Percentiles rank a stretch among this genome's conserved stretches.
These are phyloP conservation scores for Xylaria longipes DNA, from an alignment of 495 filamentous ascomycete species.

Conservation along the genomic window DNA sequence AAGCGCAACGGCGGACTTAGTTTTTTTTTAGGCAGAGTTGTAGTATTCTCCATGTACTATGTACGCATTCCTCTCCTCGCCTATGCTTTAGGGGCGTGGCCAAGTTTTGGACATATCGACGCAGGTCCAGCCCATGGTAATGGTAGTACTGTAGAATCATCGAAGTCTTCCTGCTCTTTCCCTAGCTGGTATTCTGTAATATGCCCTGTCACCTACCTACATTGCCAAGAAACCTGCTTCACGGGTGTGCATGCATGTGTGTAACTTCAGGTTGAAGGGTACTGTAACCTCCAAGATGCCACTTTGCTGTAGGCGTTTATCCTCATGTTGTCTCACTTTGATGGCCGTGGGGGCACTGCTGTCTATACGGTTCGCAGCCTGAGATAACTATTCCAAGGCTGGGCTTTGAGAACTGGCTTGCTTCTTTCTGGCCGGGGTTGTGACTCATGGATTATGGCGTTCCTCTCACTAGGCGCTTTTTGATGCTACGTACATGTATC, in stretches of 20 bases:
- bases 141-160: neutral
- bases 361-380: neutral
- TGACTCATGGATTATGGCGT: conserved; percentile 11
- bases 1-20: neutral
- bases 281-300: neutral
- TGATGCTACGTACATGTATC: conserved; percentile 8
- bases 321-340: neutral
- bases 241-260: neutral
- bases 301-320: neutral
- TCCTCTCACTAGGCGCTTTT: neutral
- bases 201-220: neutral
- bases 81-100: neutral
- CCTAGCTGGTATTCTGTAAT: neutral
- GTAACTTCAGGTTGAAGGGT: neutral
- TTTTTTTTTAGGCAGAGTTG: neutral
- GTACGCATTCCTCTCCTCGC: neutral
- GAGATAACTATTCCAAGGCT: neutral
- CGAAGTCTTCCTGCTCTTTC: neutral
- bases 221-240: conserved; percentile 5
- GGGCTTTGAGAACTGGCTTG: neutral
- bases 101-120: neutral
- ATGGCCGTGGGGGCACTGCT: neutral
- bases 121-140: neutral
- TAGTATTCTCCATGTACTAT: neutral
- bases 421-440: neutral